Conservation (phyloP, 306 rosid genomes). For the Mimosa bimucronata region DNA sequence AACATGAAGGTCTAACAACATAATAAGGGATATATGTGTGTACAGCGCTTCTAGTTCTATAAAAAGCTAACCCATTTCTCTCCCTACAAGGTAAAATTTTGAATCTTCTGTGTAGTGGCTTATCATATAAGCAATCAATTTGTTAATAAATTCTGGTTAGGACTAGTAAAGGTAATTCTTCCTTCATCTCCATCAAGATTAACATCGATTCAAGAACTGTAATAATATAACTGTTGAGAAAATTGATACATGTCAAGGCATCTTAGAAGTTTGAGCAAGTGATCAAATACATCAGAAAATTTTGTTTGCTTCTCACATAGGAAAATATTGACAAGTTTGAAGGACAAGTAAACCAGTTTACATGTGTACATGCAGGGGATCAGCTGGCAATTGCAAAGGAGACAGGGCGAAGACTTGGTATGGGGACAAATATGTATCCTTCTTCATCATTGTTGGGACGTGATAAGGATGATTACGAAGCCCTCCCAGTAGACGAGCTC, state of each 20-base stretch:
- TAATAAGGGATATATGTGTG: background rate
- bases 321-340: constrained; percentile 26
- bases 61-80: constrained; percentile 11
- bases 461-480: constrained; percentile 65
- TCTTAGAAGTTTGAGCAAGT: background rate
- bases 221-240: background rate
- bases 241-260: background rate
- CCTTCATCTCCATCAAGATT: background rate
- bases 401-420: constrained; percentile 88
- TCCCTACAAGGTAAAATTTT: background rate
- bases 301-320: constrained; percentile 6
- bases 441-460: constrained; percentile 81
- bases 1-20: constrained; percentile 23
- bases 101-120: constrained; percentile 1
- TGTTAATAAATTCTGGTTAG: background rate
- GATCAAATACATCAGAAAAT: background rate
- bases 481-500: constrained; percentile 79
- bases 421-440: constrained; percentile 97
- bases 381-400: constrained; percentile 91
- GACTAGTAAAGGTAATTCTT: background rate
- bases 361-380: constrained; percentile 58
- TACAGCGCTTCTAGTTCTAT: constrained; percentile 23
- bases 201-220: background rate
- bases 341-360: constrained; percentile 24
- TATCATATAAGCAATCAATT: background rate